Conservation (phyloP, 2,329 filamentous ascomycete species). For the Claviceps pazoutovae region DNA sequence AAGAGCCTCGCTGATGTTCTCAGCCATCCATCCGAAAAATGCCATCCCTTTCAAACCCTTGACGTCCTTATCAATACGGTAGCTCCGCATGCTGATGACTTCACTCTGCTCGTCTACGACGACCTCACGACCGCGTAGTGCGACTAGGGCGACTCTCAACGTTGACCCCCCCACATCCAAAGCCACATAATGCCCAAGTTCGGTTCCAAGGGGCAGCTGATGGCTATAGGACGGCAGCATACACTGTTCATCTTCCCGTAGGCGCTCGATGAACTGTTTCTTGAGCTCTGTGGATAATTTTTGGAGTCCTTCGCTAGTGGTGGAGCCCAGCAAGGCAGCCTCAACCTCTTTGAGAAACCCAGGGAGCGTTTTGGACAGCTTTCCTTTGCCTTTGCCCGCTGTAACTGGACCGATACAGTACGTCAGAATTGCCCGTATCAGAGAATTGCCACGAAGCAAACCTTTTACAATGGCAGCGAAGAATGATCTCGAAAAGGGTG, state of each 20-base stretch:
- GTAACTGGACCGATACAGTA: slow-evolving; percentile 35
- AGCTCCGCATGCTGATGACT: slow-evolving; percentile 41
- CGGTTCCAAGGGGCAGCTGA: slow-evolving; percentile 45
- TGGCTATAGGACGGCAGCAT: slow-evolving; percentile 57
- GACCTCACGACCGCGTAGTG: slow-evolving; percentile 34
- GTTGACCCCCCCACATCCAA: slow-evolving; percentile 59
- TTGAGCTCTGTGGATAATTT: slow-evolving; percentile 36
- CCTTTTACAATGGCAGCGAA: slow-evolving; percentile 41
- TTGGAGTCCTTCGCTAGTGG: slow-evolving; percentile 30
- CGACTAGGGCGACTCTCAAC: slow-evolving; percentile 48
- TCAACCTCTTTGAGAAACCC: slow-evolving; percentile 46
- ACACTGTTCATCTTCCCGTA: slow-evolving; percentile 38
- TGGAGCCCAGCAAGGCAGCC: slow-evolving; percentile 32
- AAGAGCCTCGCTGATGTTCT: slow-evolving; percentile 43
- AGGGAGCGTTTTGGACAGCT: slow-evolving; percentile 20
- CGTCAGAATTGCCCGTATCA: slow-evolving; percentile 42
- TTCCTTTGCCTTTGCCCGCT: slow-evolving; percentile 15
- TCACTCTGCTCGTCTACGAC: slow-evolving; percentile 26
- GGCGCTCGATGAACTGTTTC: slow-evolving; percentile 38
- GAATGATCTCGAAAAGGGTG: slow-evolving; percentile 39
- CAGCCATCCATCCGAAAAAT: slow-evolving; percentile 58
- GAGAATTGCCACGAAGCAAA: slow-evolving; percentile 43
- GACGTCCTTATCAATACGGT: slow-evolving; percentile 40
- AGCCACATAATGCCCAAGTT: slow-evolving; percentile 45
- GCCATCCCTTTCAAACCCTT: slow-evolving; percentile 42